These are phyloP conservation scores for Starmerella vitae DNA, from an alignment of 805 yeast species.

Conservation along the genomic window DNA sequence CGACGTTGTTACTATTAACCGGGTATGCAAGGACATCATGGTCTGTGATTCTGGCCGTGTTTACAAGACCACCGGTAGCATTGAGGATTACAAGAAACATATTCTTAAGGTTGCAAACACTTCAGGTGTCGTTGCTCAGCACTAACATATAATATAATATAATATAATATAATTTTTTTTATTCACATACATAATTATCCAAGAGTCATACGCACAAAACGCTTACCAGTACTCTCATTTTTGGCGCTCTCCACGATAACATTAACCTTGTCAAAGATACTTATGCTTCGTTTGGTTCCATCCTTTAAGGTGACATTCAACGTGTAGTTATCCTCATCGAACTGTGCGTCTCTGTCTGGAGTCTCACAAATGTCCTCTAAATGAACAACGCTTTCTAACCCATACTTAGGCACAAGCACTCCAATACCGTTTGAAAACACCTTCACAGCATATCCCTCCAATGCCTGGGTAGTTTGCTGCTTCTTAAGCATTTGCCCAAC, in stretches of 20 bases:
- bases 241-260: slow-evolving; percentile 71
- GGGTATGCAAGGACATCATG: slow-evolving; percentile 90
- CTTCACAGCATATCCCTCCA: slow-evolving; percentile 77
- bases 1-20: slow-evolving; percentile 81
- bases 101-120: slow-evolving; percentile 64
- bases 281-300: slow-evolving; percentile 35
- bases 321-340: slow-evolving; percentile 66
- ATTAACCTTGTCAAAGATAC: slow-evolving; percentile 71
- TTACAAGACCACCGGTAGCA: slow-evolving; percentile 61
- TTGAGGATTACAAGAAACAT: slow-evolving; percentile 79
- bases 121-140: slow-evolving; percentile 84
- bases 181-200: slow-evolving; percentile 4
- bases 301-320: slow-evolving; percentile 42
- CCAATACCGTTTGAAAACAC: slow-evolving; percentile 92
- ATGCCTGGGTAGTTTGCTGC: slow-evolving; percentile 49
- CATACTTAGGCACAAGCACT: slow-evolving; percentile 87
- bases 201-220: slow-evolving; percentile 61
- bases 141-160: slow-evolving; percentile 30
- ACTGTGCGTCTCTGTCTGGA: slow-evolving; percentile 41
- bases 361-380: slow-evolving; percentile 51
- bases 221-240: slow-evolving; percentile 81
- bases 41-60: slow-evolving; percentile 82
- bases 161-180: background rate
- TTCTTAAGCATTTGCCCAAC: slow-evolving; percentile 95
- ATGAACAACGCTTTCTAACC: slow-evolving; percentile 86